phyloP scores from a whole-genome alignment of 1,284 basidiomycete species.

The Amylostereum chailletii region DNA sequence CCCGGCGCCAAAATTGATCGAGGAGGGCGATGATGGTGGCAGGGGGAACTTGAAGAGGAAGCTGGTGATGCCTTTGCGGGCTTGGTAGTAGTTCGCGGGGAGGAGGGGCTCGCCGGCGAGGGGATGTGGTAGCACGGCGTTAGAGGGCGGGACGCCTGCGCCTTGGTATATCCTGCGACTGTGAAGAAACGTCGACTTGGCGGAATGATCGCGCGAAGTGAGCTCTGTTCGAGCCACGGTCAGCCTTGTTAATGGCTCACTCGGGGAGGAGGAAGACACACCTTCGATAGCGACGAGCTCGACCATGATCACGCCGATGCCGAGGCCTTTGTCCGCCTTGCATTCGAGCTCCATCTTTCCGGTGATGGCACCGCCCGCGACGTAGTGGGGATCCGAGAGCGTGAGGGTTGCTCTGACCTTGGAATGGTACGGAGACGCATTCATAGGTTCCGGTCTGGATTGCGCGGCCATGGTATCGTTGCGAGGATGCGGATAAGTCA shows the following conservation, averaged over 20 bases:
- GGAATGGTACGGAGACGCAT: conserved; percentile 62
- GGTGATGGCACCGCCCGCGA: conserved; percentile 53
- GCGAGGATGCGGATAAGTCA: no score
- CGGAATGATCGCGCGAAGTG: conserved; percentile 66
- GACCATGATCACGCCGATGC: conserved; percentile 64
- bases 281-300: conserved; percentile 71
- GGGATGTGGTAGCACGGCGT: conserved; percentile 57
- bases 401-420: conserved; percentile 62
- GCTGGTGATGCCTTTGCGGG: conserved; percentile 59
- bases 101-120: conserved; percentile 44
- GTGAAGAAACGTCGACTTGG: conserved; percentile 66
- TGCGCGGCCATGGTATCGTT: no score
- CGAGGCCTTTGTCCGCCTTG: conserved; percentile 62
- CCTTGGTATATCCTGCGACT: conserved; percentile 66
- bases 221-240: conserved; percentile 38
- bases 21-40: conserved; percentile 54
- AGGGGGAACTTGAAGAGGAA: conserved; percentile 69
- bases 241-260: background rate
- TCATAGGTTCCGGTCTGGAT: conserved; percentile 52
- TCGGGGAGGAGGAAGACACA: conserved; percentile 18
- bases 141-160: conserved; percentile 69
- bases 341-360: conserved; percentile 75
- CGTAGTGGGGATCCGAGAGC: conserved; percentile 46
- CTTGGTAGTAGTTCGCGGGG: conserved; percentile 56
- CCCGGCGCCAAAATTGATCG: conserved; percentile 59